phyloP scores from a whole-genome alignment of 2,329 filamentous ascomycete genomes.

The Metarhizium guizhouense region DNA sequence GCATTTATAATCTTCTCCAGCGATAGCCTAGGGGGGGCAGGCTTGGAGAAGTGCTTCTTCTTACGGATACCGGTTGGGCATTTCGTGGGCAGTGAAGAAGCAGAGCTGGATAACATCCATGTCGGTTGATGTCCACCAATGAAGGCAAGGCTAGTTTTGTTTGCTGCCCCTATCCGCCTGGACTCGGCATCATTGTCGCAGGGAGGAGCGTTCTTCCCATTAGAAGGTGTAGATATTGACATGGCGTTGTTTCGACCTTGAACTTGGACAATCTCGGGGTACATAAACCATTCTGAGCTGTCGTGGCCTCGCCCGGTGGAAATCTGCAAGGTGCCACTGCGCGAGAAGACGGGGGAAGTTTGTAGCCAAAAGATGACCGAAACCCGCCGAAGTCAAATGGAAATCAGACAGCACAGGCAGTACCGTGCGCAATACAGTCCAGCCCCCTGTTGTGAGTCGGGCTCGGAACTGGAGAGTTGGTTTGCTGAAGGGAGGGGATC shows the following conservation, averaged over 20 bases:
- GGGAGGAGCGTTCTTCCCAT: background rate
- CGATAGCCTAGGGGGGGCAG: background rate
- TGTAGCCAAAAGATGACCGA: background rate
- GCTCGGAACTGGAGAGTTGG: too few species aligned
- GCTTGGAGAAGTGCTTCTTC: background rate
- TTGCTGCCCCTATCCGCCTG: background rate
- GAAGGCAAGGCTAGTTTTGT: constrained; percentile 6
- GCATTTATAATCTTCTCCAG: background rate
- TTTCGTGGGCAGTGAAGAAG: background rate
- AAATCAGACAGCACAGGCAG: too few species aligned
- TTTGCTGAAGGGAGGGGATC: too few species aligned
- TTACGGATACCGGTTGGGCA: background rate
- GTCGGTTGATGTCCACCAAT: constrained; percentile 3
- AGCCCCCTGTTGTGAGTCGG: too few species aligned
- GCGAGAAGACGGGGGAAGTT: background rate
- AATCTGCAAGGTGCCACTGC: background rate
- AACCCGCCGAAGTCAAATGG: too few species aligned
- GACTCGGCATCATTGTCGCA: background rate
- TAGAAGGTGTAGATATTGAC: background rate
- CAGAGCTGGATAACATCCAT: constrained; percentile 1
- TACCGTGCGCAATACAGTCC: too few species aligned
- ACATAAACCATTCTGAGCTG: background rate
- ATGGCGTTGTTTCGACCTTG: background rate
- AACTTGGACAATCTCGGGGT: background rate
- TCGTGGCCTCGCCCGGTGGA: background rate